phyloP scores from a whole-genome alignment of 768 basidiomycete species.

The Dioszegia aurantiaca region DNA sequence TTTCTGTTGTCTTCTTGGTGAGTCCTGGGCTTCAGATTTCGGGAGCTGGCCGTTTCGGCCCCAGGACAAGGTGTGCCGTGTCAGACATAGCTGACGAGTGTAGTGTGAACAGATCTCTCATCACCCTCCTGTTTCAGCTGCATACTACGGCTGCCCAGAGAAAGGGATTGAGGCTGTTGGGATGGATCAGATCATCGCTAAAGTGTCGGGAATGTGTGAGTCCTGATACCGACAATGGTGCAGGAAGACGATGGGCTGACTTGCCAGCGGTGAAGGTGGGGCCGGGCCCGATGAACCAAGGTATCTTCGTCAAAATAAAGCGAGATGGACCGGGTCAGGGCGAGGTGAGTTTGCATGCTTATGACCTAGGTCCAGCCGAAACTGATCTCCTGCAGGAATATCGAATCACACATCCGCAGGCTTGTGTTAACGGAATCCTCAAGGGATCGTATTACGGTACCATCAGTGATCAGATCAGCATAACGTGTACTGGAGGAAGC shows the following conservation, averaged over 20 bases:
- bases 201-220: constrained; percentile 74
- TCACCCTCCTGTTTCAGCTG: constrained; percentile 91
- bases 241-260: not conserved
- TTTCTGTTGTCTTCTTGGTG: constrained; percentile 70
- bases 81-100: constrained; percentile 3
- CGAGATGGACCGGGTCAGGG: constrained; percentile 72
- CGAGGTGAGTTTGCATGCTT: constrained; percentile 54
- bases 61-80: too few species aligned
- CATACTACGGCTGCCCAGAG: constrained; percentile 71
- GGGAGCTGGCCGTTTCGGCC: too few species aligned
- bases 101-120: constrained; percentile 91
- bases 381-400: constrained; percentile 56
- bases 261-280: constrained; percentile 46
- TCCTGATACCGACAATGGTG: constrained; percentile 11
- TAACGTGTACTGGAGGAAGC: constrained; percentile 73
- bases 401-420: constrained; percentile 83
- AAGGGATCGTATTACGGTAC: constrained; percentile 90
- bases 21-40: constrained; percentile 12
- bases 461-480: constrained; percentile 49
- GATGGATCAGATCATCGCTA: constrained; percentile 85
- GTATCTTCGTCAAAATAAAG: constrained; percentile 75
- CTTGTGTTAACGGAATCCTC: constrained; percentile 85
- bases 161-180: constrained; percentile 70
- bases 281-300: constrained; percentile 82
- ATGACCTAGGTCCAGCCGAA: not conserved